Conservation (phyloP, 1,284 basidiomycete species). For the Amylostereum areolatum region DNA sequence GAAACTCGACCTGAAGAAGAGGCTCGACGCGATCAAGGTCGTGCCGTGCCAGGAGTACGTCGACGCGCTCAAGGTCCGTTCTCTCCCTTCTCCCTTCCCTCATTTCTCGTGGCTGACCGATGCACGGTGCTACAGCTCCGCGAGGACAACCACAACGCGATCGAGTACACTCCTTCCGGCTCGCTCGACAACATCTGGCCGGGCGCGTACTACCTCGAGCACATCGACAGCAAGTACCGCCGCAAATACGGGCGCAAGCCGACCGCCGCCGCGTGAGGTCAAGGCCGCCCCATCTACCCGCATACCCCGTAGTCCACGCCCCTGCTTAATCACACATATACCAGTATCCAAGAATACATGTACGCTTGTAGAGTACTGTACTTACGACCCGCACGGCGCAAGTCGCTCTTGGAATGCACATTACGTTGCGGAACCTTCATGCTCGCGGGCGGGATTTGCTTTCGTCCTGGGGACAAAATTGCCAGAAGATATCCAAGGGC, state of each 20-base stretch:
- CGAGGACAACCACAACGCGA: conserved; percentile 95
- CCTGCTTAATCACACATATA: too few species aligned
- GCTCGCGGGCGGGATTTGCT: too few species aligned
- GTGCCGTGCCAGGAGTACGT: conserved; percentile 87
- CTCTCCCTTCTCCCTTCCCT: not conserved
- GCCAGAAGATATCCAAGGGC: too few species aligned
- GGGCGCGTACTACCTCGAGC: conserved; percentile 90
- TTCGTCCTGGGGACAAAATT: too few species aligned
- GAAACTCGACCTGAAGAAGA: conserved; percentile 75
- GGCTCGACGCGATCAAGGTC: conserved; percentile 85
- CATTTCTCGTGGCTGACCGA: conserved; percentile 7
- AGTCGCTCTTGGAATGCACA: too few species aligned
- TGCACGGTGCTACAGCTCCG: conserved; percentile 53
- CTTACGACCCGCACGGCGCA: too few species aligned
- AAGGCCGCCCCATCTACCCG: too few species aligned
- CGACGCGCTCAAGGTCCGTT: conserved; percentile 62
- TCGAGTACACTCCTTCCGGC: conserved; percentile 82
- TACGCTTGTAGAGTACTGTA: too few species aligned
- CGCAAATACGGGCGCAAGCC: not conserved
- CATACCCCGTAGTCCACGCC: too few species aligned
- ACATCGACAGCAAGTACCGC: conserved; percentile 89
- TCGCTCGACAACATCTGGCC: conserved; percentile 91
- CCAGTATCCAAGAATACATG: too few species aligned
- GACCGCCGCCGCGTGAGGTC: not conserved
- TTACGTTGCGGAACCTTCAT: too few species aligned